Evolutionary conservation across 371 early-diverging fungal genomes (phyloP), one percentile per base, ranked within the genome.

Genomic region (Mucor indicus): DNA sequence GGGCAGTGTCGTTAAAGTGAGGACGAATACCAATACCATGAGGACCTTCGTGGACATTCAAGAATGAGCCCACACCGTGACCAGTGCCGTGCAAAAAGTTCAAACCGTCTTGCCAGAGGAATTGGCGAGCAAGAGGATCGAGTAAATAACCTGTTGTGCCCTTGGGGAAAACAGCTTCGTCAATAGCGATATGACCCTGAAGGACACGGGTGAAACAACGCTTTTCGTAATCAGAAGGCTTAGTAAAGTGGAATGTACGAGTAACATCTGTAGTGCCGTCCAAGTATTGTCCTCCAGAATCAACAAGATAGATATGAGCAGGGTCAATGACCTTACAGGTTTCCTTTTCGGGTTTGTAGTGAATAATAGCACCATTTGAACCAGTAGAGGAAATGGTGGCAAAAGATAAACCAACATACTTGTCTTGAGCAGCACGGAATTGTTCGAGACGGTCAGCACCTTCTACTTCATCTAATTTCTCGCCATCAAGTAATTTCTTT

Each of bases 51-150:
- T 99, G 99, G 0, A 99, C 99, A 67, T 96, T 95, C 57, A 99
- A 76, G 73, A 87, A 99, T 15, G 91, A 81, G 1, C 99, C 99
- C n/a, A 99, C 98, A 61, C 99, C 99, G 69, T 99, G 99, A 0
- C 99, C 99, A n/a, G 99, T 98, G 25, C 98, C 98, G 62, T 99
- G 99, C n/a, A 93, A 86, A 84, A 82, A 99, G 62, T 99, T 98
- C 32, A 96, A 68, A 5, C 96, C 95, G 16, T 85, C 91, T 31
- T 86, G 67, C 99, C 98, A 98, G 23, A 99, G 77, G 15, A 90
- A 71, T 19, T 80, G 66, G 37, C 99, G 84, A 3, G 99, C 93
- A 47, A 96, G 65, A 16, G 87, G 79, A 62, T 98, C 99, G 15
- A 99, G 67, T 8, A 87, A 71, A 60, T 84, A 98, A 3, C 79